Evolutionary conservation across 495 filamentous ascomycete species (phyloP), one percentile per base, ranked within the genome.

Genomic region (Aspergillus indologenus): DNA sequence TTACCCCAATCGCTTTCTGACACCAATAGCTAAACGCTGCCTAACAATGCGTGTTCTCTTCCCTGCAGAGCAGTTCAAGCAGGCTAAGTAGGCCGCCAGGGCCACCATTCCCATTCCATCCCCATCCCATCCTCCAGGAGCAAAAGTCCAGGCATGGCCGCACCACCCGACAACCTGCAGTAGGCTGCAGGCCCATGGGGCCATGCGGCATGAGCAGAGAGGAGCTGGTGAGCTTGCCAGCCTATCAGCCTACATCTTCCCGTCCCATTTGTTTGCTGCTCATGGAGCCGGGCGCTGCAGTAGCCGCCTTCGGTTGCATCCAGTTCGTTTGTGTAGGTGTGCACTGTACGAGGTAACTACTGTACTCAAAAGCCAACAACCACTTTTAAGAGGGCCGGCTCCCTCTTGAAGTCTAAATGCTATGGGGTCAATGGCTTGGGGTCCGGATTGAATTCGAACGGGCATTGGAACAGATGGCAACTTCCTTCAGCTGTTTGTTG

Each of bases 11-110:
- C 42, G 14, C 24, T 47, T 29, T 46, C 43, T 48, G 24, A 26
- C 57, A 48, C 49, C 57, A 54, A 59, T 59, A 18, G 21, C n/a
- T 9, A 3, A 26, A 47, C 34, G 57, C 20, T 57, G 40, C 50
- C 57, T 24, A 54, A 48, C 34, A 34, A 15, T 26, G 21, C 47
- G 43, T 45, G 53, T 40, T 40, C 12, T 40, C 34, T 40, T 40
- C 34, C 6, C 12, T 40, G 34, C 34, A 40, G 34, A 15, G 5
- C 5, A 11, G 5, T 40, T 4, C 9, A 29, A 29, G 34, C 34
- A 40, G 34, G 34, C 34, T 40, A 29, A 9, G 26, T 9, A 51
- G 48, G 23, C 48, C 15, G 15, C 24, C 24, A 31, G 48, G 22
- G 48, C 23, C 48, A 4, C 26, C 26, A 3, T 9, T 29, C 47